Evolutionary conservation across 495 filamentous ascomycete species (phyloP), one percentile per base, ranked within the genome.

Genomic region (Chaetomium tenue): DNA sequence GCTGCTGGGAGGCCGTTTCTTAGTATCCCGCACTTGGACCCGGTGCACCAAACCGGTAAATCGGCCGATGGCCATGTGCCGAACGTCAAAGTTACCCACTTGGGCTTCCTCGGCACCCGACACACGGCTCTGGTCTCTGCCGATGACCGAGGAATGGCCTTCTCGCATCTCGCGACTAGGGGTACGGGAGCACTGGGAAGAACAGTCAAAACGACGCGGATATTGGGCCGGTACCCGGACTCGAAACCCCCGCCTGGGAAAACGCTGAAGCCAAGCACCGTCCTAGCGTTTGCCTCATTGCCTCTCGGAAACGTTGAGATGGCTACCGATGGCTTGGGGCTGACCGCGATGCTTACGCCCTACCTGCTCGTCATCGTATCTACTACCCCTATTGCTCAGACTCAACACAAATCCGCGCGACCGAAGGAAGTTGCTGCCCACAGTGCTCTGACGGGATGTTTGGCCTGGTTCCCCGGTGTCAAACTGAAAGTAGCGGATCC

Each of bases 101-200:
- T 98, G 37, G 94, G 93, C 1, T 99, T 99, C 68, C 80, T 99
- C n/a, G 94, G 95, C 25, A 96, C 90, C 16, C 81, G 94, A 58
- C 95, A 96, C 70, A 98, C 94, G 44, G 94, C 94, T 46, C 79
- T 99, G n/a, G 91, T 96, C 28, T 99, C 94, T n/a, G 93, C 93
- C 1, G 92, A 99, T 74, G 91, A 93, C 70, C 84, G 85, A 46
- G 94, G 94, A 51, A 98, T 99, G 94, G 93, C 93, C 11, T 99
- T 99, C 73, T 96, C 95, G 8, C 95, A 98, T 75, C 82, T 98
- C 37, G 95, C 94, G 30, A 97, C 92, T 16, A 80, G 94, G 66
- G 94, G 94, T 22, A 88, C 93, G 66, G 93, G 95, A 9, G 83
- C 92, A 26, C 82, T 98, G 42, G 91, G 86, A 13, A 86, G 94